Base-by-base conservation (phyloP, 768 basidiomycete species). In the Xerocomus potaroensis region DNA sequence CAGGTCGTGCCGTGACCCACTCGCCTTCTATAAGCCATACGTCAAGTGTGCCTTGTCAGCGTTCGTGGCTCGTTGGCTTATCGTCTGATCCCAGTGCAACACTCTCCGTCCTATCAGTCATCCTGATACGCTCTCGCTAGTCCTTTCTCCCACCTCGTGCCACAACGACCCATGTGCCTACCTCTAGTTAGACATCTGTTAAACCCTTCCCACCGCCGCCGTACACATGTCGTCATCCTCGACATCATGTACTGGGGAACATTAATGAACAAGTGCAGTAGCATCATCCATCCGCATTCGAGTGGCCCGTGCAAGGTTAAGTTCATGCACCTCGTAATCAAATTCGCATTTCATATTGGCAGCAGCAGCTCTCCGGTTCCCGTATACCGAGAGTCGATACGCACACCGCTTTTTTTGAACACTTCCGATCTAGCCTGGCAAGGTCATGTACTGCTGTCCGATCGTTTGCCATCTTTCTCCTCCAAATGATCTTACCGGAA, bases 1-100 rank as follows among this genome's bases (percentile, higher is more conserved):
- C 82, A 87, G 61, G 91, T 97, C 46, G 84, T 97, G 50, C 84
- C 89, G 63, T 98, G 75, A 81, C 60, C 53, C 54, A 55, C 32
- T 45, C 48, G 50, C 43, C 38, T 41, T 42, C 50, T 43, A 45
- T 38, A 40, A 48, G 43, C 42, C 42, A 42, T 51, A 31, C 35
- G 37, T 43, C 48, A 62, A 61, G 64, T 66, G 60, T 58, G 62
- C 38, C 43, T 55, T 59, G 56, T 49, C 47, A 51, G 37, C 45
- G 44, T n/a, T 51, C 44, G 45, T 48, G 43, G 33, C 46, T n/a
- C 53, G 51, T 55, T 47, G 43, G 56, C 58, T 61, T 54, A 64
- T 60, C 54, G 30, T 34, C 35, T 51, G 26, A 24, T 33, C 33
- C 46, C 44, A 42, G 42, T 50, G 44, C 38, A 36, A 47, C 23